Conservation (phyloP, 768 basidiomycete species). For the Leucosporidium creatinivorum region DNA sequence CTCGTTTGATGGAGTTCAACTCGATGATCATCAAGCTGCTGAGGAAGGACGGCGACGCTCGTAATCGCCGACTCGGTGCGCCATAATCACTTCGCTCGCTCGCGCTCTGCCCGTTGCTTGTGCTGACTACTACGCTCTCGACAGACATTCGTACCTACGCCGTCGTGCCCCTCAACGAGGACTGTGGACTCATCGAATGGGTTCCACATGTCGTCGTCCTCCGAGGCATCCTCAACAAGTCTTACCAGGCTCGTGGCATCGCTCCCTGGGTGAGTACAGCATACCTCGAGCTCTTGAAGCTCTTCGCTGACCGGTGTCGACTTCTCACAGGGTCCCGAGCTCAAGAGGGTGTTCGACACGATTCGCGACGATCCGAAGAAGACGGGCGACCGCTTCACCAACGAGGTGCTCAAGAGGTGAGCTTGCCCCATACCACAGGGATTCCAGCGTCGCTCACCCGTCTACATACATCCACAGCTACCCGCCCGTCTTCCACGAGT, state of each 20-base stretch:
- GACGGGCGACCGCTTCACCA: conserved; percentile 40
- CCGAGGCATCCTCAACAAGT: conserved; percentile 62
- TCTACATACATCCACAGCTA: conserved; percentile 46
- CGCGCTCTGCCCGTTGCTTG: no score
- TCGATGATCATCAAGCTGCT: conserved; percentile 93
- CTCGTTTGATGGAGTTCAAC: conserved; percentile 95
- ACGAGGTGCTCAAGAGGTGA: conserved; percentile 56
- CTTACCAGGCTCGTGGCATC: conserved; percentile 55
- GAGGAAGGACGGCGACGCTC: conserved; percentile 86
- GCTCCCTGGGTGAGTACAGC: conserved; percentile 48
- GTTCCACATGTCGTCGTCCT: conserved; percentile 84
- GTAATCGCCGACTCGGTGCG: conserved; percentile 80
- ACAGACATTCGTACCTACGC: conserved; percentile 91
- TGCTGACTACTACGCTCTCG: conserved; percentile 2
- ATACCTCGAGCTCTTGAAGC: neutral
- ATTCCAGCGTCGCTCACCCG: neutral
- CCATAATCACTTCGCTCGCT: conserved; percentile 16
- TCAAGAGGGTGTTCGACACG: conserved; percentile 39
- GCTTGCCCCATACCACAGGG: no score
- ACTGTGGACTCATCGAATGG: conserved; percentile 98
- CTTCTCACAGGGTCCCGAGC: conserved; percentile 38
- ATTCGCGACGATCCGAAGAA: conserved; percentile 34
- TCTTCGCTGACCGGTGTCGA: neutral
- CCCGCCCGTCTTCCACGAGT: conserved; percentile 86
- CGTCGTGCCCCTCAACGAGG: conserved; percentile 96